These are phyloP conservation scores for Scheffersomyces segobiensis DNA, from an alignment of 1,139 yeast species.

Conservation along the genomic window DNA sequence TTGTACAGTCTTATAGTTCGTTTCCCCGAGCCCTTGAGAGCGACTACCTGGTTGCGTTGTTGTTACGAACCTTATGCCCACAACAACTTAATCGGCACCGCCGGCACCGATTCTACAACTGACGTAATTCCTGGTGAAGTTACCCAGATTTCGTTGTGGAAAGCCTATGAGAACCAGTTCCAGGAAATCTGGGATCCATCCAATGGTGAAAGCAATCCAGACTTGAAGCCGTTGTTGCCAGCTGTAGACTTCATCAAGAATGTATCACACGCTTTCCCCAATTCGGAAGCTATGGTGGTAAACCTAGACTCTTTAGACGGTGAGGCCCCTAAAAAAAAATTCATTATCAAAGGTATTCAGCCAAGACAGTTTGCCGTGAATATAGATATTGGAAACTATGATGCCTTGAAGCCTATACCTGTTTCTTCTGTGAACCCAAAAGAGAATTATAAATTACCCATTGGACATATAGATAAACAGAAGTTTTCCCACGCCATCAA, in stretches of 20 bases:
- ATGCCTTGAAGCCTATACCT: slow-evolving; percentile 34
- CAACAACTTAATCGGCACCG: slow-evolving; percentile 22
- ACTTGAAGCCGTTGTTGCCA: slow-evolving; percentile 63
- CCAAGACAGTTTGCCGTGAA: slow-evolving; percentile 48
- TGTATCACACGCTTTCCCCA: slow-evolving; percentile 87
- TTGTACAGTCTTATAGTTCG: slow-evolving; percentile 61
- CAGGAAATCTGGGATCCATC: slow-evolving; percentile 39
- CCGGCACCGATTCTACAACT: slow-evolving; percentile 11
- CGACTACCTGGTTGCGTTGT: slow-evolving; percentile 93
- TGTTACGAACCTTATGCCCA: slow-evolving; percentile 67
- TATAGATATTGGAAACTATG: slow-evolving; percentile 47
- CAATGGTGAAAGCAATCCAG: slow-evolving; percentile 30
- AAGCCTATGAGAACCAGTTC: slow-evolving; percentile 87
- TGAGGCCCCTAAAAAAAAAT: slow-evolving; percentile 63
- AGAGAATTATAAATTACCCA: slow-evolving; percentile 24
- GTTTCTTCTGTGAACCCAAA: slow-evolving; percentile 10
- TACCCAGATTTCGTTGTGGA: slow-evolving; percentile 95
- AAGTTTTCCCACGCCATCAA: slow-evolving; percentile 32
- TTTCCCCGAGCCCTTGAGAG: slow-evolving; percentile 84
- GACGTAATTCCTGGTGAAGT: slow-evolving; percentile 65
- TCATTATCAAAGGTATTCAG: slow-evolving; percentile 84
- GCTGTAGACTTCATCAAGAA: slow-evolving; percentile 97
- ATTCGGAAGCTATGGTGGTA: slow-evolving; percentile 92
- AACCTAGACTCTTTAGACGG: slow-evolving; percentile 46
- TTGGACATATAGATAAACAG: slow-evolving; percentile 41